Base-by-base conservation (phyloP, 371 early-diverging fungal species). In the Neoconidiobolus thromboides region DNA sequence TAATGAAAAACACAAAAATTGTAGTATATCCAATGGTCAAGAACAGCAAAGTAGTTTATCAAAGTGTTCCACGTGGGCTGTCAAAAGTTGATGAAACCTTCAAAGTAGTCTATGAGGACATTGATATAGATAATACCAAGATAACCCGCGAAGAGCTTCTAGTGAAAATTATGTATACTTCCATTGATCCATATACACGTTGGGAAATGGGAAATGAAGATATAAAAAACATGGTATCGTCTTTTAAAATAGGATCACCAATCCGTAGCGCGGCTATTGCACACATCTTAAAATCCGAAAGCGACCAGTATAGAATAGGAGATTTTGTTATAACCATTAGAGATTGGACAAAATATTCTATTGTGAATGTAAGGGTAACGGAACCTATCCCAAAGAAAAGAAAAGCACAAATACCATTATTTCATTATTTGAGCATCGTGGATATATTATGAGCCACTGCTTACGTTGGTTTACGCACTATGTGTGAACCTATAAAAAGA, bases 181-280 rank as follows among this genome's bases (percentile, higher is more conserved):
- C 75, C 2, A 58, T 79, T 15, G 80, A 77, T 59, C 80, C 80
- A 10, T 71, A 77, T 52, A 74, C 79, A 72, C 81, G 85, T 61
- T 81, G 80, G 50, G 43, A 15, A 43, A 84, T 87, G 85, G 68
- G 79, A 61, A 67, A 67, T 52, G 5, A 68, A 3, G 55, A 64
- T 1, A 63, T 63, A 26, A 63, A 75, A 48, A 81, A 82, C 38
- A 75, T 76, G 53, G 61, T 68, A 4, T 64, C 79, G 10, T 69
- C 77, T 0, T 87, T 81, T 62, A 61, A 65, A 37, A 46, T 82
- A 36, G 76, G 77, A 57, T 56, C 78, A 60, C 76, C 81, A 0
- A 67, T 85, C 70, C 66, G 64, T 47, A 80, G 77, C n/a, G 43
- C n/a, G 10, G n/a, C 46, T 6, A 43, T 55, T 43, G 2, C 43